A percentile compares a stretch with the other conserved stretches of the same genome.
phyloP scores from a whole-genome alignment of 208 protist genomes.

The Dictyostelium gargantuum region DNA sequence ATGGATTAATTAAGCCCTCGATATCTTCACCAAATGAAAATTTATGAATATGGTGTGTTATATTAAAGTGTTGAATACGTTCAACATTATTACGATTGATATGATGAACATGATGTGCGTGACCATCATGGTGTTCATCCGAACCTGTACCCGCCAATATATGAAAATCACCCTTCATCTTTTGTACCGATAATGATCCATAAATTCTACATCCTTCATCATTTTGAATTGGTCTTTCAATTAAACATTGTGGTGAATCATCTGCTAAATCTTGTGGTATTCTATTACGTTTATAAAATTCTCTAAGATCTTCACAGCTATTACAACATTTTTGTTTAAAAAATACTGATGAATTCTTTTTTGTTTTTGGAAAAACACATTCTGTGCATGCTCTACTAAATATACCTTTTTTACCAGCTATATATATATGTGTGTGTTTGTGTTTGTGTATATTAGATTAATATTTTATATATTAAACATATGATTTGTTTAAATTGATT shows the following conservation, averaged over 20 bases:
- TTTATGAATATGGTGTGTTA: constrained; percentile 56
- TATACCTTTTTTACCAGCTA: constrained; percentile 4
- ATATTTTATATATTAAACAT: neutral
- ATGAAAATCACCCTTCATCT: constrained; percentile 56
- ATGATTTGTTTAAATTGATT: neutral
- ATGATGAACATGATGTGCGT: constrained; percentile 2
- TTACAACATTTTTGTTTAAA: constrained; percentile 38
- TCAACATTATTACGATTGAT: neutral
- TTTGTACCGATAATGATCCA: constrained; percentile 29
- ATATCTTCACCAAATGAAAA: constrained; percentile 59
- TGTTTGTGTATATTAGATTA: neutral
- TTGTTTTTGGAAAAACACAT: neutral
- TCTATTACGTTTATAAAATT: constrained; percentile 23
- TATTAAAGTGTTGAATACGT: constrained; percentile 23
- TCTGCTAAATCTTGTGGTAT: constrained; percentile 45
- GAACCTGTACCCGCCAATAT: neutral
- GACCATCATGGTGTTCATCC: neutral
- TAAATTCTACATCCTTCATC: constrained; percentile 54
- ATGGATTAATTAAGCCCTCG: constrained; percentile 25
- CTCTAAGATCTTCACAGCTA: constrained; percentile 5
- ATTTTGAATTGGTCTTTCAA: neutral
- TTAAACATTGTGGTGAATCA: constrained; percentile 16
- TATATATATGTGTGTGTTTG: no score
- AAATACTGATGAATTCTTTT: neutral
- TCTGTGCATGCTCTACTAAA: neutral